Percentiles rank a stretch among this genome's conserved stretches.
phyloP scores from a whole-genome alignment of 2,329 filamentous ascomycete genomes.

The Elsinoe batatas region DNA sequence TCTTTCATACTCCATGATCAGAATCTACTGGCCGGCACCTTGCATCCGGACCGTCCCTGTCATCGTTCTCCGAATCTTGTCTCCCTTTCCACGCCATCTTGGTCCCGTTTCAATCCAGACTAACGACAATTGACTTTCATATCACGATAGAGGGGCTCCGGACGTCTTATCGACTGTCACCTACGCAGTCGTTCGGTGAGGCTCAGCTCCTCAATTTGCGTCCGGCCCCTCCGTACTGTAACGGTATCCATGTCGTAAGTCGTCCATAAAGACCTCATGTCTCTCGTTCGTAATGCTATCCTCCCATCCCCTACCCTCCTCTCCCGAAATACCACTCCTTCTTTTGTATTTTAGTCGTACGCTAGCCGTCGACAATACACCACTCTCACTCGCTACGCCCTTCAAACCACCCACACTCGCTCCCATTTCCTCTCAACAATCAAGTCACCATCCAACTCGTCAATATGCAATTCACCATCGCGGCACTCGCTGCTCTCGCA shows the following conservation, averaged over 20 bases:
- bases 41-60: background rate
- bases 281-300: conserved; percentile 10
- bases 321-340: conserved; percentile 3
- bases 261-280: conserved; percentile 8
- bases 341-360: conserved; percentile 3
- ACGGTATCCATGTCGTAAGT: conserved; percentile 8
- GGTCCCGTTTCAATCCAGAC: background rate
- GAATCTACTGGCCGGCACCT: background rate
- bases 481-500: conserved; percentile 28
- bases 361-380: conserved; percentile 11
- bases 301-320: conserved; percentile 7
- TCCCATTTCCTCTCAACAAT: background rate
- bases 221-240: background rate
- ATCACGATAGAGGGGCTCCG: conserved; percentile 1
- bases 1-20: background rate
- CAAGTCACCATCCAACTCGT: background rate
- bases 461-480: conserved; percentile 27
- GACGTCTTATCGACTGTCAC: background rate
- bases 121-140: conserved; percentile 11
- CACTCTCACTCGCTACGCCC: conserved; percentile 4
- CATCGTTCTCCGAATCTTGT: background rate
- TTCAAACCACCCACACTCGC: conserved; percentile 6
- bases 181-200: background rate
- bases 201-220: background rate
- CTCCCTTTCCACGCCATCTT: background rate